phyloP scores from a whole-genome alignment of 768 basidiomycete genomes.

The Tricholoma sp. region DNA sequence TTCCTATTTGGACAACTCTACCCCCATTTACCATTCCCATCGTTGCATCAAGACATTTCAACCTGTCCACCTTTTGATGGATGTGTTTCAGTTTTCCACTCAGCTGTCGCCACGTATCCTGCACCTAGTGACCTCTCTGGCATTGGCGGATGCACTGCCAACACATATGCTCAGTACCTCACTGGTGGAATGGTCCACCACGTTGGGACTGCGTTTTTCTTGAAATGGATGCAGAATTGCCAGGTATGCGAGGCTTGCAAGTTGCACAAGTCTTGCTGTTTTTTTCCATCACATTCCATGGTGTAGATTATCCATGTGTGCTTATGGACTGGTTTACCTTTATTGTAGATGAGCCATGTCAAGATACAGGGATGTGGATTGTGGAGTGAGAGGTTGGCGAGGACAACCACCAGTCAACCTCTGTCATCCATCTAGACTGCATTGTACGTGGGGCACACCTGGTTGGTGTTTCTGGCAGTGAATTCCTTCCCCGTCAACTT shows the following conservation, averaged over 20 bases:
- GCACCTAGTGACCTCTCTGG: conserved; percentile 19
- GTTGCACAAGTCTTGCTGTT: too few species aligned
- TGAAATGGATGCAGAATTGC: not conserved
- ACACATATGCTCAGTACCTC: conserved; percentile 20
- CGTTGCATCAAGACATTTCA: not conserved
- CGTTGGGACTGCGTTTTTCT: conserved; percentile 19
- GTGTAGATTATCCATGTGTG: not conserved
- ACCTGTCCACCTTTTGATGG: not conserved
- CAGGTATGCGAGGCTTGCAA: not conserved
- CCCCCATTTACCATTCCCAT: not conserved
- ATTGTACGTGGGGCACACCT: conserved; percentile 26
- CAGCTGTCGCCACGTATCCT: conserved; percentile 22
- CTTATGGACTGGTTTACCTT: not conserved
- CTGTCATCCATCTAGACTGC: conserved; percentile 23
- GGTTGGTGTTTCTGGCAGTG: conserved; percentile 21
- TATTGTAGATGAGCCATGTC: not conserved
- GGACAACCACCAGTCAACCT: conserved; percentile 2
- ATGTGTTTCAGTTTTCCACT: conserved; percentile 17
- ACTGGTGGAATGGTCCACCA: conserved; percentile 18
- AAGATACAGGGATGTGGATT: conserved; percentile 6
- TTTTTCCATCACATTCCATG: not conserved
- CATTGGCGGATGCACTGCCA: conserved; percentile 18
- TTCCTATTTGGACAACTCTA: conserved; percentile 7
- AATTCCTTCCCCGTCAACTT: conserved; percentile 16
- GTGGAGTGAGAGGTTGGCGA: conserved; percentile 11